Base-by-base conservation (phyloP, 352 stramenopile species). In the Pythium diclinum region DNA sequence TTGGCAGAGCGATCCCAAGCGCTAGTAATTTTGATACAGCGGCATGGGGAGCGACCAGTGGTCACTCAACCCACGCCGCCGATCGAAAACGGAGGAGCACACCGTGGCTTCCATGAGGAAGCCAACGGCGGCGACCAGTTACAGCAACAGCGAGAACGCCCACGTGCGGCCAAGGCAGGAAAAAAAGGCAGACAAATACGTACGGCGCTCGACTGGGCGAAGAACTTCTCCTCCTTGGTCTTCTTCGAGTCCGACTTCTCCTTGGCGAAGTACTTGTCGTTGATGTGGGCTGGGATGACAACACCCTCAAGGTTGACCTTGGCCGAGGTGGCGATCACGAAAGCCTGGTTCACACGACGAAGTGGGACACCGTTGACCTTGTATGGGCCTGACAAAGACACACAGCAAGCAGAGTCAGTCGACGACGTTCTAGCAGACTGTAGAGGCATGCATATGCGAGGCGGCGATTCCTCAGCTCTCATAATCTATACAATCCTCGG, bases 261-360 rank as follows among this genome's bases (percentile, higher is more conserved):
- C 79, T 96, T 90, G 55, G 93, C 91, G 84, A 99, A 99, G 87
- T 99, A 99, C 62, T 86, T 88, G 80, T 99, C 97, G 74, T 96
- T 78, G 63, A 99, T 93, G 47, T 88, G 85, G 57, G 66, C 63
- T 13, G 95, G 89, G 65, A 99, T 89, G 59, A 94, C 85, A 1
- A 99, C 88, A 57, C 78, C 83, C 44, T 79, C 83, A 30, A 99
- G 79, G 75, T 98, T 93, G n/a, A 99, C 81, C 78, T 97, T 98
- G 59, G 96, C 98, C 42, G 90, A 98, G 16, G 97, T 99, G 56
- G 92, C 97, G 74, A 99, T 99, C 34, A 99, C 97, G 79, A 98
- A 99, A 17, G 94, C 89, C 84, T 98, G 96, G 81, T 99, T 99
- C 33, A 99, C 94, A 65, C 97, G 93, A 65, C 96, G 88, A 57